phyloP scores from a whole-genome alignment of 371 early-diverging fungal genomes.

The Zychaea mexicana region DNA sequence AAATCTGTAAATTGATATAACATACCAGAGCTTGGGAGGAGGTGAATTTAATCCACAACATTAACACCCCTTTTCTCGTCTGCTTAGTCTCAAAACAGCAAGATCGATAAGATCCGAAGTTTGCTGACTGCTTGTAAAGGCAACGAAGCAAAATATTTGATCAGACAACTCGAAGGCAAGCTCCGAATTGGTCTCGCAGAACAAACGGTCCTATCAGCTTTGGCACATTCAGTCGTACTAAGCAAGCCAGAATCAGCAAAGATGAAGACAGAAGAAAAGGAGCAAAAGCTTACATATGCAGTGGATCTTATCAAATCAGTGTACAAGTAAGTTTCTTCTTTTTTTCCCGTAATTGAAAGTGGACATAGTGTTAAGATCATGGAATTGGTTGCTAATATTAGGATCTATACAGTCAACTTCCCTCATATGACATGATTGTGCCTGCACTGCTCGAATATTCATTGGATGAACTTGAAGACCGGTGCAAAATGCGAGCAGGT shows the following conservation, averaged over 20 bases:
- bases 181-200: slow-evolving; percentile 98
- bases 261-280: slow-evolving; percentile 53
- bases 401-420: slow-evolving; percentile 66
- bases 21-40: no score
- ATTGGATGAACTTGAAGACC: slow-evolving; percentile 60
- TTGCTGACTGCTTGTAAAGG: slow-evolving; percentile 85
- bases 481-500: slow-evolving; percentile 92
- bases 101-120: slow-evolving; percentile 83
- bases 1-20: slow-evolving; percentile 53
- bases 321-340: slow-evolving; percentile 67
- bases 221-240: slow-evolving; percentile 82
- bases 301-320: slow-evolving; percentile 85
- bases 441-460: slow-evolving; percentile 83
- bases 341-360: background rate
- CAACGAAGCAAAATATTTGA: slow-evolving; percentile 92
- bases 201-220: slow-evolving; percentile 87
- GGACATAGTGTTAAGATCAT: no score
- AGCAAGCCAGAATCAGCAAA: slow-evolving; percentile 48
- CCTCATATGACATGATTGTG: slow-evolving; percentile 89
- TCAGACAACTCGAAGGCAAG: slow-evolving; percentile 95
- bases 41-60: background rate
- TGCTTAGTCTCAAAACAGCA: slow-evolving; percentile 73
- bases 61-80: no score
- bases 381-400: no score
- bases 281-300: slow-evolving; percentile 66